Evolutionary conservation across 768 basidiomycete genomes (phyloP).

Genomic region (Mycena rosella): DNA sequence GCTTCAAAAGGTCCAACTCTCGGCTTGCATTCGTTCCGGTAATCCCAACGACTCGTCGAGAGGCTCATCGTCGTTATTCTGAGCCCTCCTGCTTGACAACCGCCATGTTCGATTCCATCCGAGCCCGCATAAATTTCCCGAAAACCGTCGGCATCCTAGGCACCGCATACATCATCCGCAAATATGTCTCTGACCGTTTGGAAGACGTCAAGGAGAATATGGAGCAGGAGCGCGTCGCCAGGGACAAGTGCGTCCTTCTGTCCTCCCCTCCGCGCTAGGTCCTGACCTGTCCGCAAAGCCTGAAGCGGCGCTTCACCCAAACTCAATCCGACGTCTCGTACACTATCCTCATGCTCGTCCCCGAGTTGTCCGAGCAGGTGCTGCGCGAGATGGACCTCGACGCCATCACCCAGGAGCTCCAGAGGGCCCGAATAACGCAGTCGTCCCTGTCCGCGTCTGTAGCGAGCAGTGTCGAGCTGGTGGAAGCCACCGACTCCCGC

Average conservation of each 20-base stretch:
- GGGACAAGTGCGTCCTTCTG: conserved; percentile 71
- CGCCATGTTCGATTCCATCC: conserved; percentile 33
- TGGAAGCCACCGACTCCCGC: conserved; percentile 34
- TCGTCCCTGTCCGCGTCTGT: conserved; percentile 43
- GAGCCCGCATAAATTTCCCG: conserved; percentile 31
- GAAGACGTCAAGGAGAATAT: conserved; percentile 76
- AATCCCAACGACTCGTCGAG: background rate
- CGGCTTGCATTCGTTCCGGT: background rate
- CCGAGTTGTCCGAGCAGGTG: conserved; percentile 65
- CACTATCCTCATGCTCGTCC: conserved; percentile 70
- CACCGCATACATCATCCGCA: conserved; percentile 72
- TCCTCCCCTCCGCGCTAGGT: background rate
- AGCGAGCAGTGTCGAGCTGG: conserved; percentile 31
- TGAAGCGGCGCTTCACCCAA: conserved; percentile 79
- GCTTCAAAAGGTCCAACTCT: background rate
- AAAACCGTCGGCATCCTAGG: conserved; percentile 48
- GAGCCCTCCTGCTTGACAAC: background rate
- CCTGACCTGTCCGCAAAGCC: conserved; percentile 53
- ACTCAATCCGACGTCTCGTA: conserved; percentile 84
- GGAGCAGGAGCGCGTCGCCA: conserved; percentile 70
- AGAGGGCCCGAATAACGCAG: conserved; percentile 37
- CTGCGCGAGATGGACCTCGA: conserved; percentile 76
- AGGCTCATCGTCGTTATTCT: background rate
- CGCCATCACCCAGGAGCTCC: conserved; percentile 62
- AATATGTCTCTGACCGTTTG: conserved; percentile 72